Percentiles rank a stretch among this genome's conserved stretches.
These are phyloP conservation scores for Cronartium ribicola DNA, from an alignment of 1,284 basidiomycete species.

Conservation along the genomic window DNA sequence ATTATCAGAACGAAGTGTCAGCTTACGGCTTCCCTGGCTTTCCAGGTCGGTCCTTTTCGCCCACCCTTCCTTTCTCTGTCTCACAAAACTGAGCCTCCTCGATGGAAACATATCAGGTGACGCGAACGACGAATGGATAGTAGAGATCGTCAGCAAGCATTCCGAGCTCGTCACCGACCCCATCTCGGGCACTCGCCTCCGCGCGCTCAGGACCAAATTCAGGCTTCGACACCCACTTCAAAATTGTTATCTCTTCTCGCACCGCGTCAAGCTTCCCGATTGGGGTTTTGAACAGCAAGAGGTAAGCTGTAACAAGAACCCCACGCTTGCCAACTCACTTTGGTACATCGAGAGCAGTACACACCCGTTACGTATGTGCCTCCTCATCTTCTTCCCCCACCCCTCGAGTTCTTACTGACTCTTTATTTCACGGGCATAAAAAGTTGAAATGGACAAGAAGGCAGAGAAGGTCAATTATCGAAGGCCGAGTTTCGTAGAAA, in stretches of 20 bases:
- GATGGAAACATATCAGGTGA: slow-evolving; percentile 55
- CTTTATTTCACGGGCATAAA: neutral
- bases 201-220: slow-evolving; percentile 78
- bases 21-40: slow-evolving; percentile 87
- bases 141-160: slow-evolving; percentile 69
- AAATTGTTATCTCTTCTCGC: slow-evolving; percentile 94
- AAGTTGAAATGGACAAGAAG: slow-evolving; percentile 60
- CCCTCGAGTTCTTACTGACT: neutral
- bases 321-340: slow-evolving; percentile 78
- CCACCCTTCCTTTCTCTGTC: neutral
- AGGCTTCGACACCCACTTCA: slow-evolving; percentile 77
- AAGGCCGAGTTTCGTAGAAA: slow-evolving; percentile 75
- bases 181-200: slow-evolving; percentile 66
- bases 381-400: slow-evolving; percentile 27
- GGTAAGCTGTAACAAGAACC: slow-evolving; percentile 94
- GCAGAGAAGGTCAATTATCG: slow-evolving; percentile 73
- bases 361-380: slow-evolving; percentile 68
- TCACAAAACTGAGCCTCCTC: too few species aligned
- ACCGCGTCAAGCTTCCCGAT: slow-evolving; percentile 93
- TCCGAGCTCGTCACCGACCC: slow-evolving; percentile 56
- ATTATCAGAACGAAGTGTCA: slow-evolving; percentile 98
- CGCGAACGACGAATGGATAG: slow-evolving; percentile 88
- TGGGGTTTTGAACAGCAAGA: slow-evolving; percentile 99
- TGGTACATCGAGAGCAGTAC: slow-evolving; percentile 89
- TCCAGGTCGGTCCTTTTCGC: slow-evolving; percentile 42